phyloP scores from a whole-genome alignment of 495 filamentous ascomycete species.

The Penicillium daleae region DNA sequence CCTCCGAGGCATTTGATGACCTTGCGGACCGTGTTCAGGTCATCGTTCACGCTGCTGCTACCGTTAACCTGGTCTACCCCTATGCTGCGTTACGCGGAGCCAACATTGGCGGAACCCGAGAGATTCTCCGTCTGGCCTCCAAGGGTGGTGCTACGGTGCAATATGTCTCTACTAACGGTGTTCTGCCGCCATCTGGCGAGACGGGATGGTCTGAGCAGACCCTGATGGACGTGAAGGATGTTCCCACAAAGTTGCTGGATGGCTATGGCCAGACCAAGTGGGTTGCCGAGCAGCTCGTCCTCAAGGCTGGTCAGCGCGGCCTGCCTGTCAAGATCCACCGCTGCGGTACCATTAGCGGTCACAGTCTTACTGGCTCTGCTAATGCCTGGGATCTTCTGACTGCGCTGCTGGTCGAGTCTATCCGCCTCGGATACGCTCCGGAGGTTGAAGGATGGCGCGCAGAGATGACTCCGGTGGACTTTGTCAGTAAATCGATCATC shows the following conservation, averaged over 20 bases:
- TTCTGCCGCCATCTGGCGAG: constrained; percentile 59
- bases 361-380: constrained; percentile 63
- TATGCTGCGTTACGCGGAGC: constrained; percentile 63
- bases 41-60: constrained; percentile 67
- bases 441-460: constrained; percentile 68
- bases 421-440: constrained; percentile 62
- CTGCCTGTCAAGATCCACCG: constrained; percentile 65
- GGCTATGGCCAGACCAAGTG: constrained; percentile 70
- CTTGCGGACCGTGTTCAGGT: constrained; percentile 61
- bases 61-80: constrained; percentile 69
- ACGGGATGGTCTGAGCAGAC: constrained; percentile 63
- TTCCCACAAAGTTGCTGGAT: constrained; percentile 62
- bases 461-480: constrained; percentile 75
- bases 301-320: constrained; percentile 62
- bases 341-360: constrained; percentile 66
- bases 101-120: constrained; percentile 64
- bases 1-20: constrained; percentile 58
- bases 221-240: constrained; percentile 59
- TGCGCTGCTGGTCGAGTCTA: constrained; percentile 68
- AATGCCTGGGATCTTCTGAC: constrained; percentile 71
- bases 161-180: constrained; percentile 71
- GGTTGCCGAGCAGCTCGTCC: constrained; percentile 67
- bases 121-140: constrained; percentile 65
- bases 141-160: constrained; percentile 66
- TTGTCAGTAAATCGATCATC: constrained; percentile 66